These are phyloP conservation scores for Theobroma grandiflorum DNA, from an alignment of 441 rosid genomes.

Conservation along the genomic window DNA sequence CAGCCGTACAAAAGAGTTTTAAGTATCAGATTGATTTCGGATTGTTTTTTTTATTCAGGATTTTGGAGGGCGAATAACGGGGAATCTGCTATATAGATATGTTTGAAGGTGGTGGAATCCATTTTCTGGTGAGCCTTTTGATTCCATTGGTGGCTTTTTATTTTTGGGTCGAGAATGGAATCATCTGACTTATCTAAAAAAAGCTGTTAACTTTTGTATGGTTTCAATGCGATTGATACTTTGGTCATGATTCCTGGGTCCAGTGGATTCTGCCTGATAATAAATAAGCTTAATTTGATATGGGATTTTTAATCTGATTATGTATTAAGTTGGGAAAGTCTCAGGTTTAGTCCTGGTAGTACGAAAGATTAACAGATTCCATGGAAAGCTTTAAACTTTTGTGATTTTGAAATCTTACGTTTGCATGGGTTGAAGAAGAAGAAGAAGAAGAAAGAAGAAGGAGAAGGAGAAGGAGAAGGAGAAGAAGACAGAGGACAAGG, in stretches of 20 bases:
- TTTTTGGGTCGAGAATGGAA: constrained; percentile 42
- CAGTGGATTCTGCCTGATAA: constrained; percentile 36
- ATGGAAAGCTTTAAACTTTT: constrained; percentile 20
- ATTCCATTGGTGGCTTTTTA: constrained; percentile 36
- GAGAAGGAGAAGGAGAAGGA: constrained; percentile 29
- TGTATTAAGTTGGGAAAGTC: constrained; percentile 27
- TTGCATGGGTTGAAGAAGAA: constrained; percentile 30
- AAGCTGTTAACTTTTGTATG: constrained; percentile 24
- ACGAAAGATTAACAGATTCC: constrained; percentile 24
- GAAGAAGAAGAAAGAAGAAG: constrained; percentile 18
- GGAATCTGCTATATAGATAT: constrained; percentile 16
- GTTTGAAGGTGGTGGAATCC: constrained; percentile 32
- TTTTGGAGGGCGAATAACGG: constrained; percentile 9
- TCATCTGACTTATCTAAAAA: constrained; percentile 23
- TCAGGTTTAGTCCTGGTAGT: constrained; percentile 4
- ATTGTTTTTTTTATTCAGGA: constrained; percentile 2
- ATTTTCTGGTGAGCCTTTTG: constrained; percentile 34
- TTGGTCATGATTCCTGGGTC: constrained; percentile 46
- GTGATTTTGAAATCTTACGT: constrained; percentile 26
- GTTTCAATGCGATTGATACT: constrained; percentile 27
- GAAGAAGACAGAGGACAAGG: constrained; percentile 12
- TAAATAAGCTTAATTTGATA: constrained; percentile 12
- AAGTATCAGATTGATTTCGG: not conserved
- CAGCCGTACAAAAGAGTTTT: not conserved
- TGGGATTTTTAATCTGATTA: constrained; percentile 28